These are phyloP conservation scores for Fusarium paranaense DNA, from an alignment of 2,329 filamentous ascomycete species.

Conservation along the genomic window DNA sequence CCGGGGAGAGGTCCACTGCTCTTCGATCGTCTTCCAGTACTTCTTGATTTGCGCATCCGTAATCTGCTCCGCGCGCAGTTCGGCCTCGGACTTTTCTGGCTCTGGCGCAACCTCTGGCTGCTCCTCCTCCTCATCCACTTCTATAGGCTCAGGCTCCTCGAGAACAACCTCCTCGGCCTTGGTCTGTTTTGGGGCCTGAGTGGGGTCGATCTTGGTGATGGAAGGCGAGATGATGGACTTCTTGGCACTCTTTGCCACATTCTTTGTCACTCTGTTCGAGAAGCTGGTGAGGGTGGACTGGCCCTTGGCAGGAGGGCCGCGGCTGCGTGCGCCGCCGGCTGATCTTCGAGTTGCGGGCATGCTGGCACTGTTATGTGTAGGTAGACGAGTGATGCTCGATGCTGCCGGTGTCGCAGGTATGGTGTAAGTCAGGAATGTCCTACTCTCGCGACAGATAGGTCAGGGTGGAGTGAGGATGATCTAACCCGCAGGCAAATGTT, in stretches of 20 bases:
- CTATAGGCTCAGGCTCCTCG: conserved; percentile 32
- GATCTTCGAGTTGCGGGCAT: conserved; percentile 66
- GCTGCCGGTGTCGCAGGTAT: background rate
- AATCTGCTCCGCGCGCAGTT: conserved; percentile 72
- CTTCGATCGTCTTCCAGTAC: conserved; percentile 84
- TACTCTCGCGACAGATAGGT: background rate
- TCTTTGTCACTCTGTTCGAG: conserved; percentile 68
- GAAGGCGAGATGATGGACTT: conserved; percentile 53
- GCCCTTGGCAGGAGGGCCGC: conserved; percentile 54
- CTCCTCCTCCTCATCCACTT: conserved; percentile 41
- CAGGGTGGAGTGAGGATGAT: background rate
- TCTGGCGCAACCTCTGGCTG: conserved; percentile 41
- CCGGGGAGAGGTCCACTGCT: conserved; percentile 72
- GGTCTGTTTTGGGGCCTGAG: conserved; percentile 35
- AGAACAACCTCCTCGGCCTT: conserved; percentile 28
- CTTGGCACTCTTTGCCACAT: conserved; percentile 60
- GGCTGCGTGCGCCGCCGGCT: conserved; percentile 52
- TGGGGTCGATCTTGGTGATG: conserved; percentile 50
- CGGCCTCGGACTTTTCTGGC: conserved; percentile 60
- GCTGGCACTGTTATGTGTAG: conserved; percentile 27
- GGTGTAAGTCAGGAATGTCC: background rate
- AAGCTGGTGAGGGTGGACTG: conserved; percentile 68
- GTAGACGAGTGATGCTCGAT: conserved; percentile 3
- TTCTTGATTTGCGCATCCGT: conserved; percentile 75
- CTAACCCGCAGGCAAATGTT: background rate